phyloP scores from a whole-genome alignment of 129 eudicot genomes.

The Apium graveolens region DNA sequence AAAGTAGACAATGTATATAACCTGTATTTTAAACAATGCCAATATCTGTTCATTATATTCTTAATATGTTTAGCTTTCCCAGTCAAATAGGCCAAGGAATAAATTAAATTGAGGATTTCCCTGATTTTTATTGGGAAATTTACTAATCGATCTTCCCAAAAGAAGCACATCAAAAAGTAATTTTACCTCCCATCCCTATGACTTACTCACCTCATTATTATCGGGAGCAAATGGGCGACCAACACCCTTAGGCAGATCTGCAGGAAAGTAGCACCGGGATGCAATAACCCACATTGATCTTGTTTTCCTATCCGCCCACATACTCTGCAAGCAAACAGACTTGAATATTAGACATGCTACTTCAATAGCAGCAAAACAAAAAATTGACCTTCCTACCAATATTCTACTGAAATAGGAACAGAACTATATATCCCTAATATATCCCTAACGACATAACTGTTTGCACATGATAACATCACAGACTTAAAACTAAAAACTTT shows the following conservation, averaged over 20 bases:
- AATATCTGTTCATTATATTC: neutral
- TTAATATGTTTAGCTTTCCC: neutral
- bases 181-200: neutral
- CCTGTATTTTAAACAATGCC: neutral
- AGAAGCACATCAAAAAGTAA: neutral
- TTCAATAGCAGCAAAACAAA: neutral
- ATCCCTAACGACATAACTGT: too few species aligned
- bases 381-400: neutral
- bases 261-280: conserved; percentile 71
- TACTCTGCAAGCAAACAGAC: conserved; percentile 42
- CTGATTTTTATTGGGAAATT: neutral
- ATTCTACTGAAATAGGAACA: neutral
- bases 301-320: conserved; percentile 89
- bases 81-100: neutral
- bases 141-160: neutral
- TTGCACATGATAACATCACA: neutral
- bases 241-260: conserved; percentile 84
- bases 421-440: neutral
- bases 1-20: neutral
- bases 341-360: neutral
- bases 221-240: conserved; percentile 95
- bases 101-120: neutral
- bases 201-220: conserved; percentile 63
- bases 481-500: too few species aligned
- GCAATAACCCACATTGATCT: conserved; percentile 54